These are phyloP conservation scores for Boletus rex-veris DNA, from an alignment of 768 basidiomycete genomes.

Conservation along the genomic window DNA sequence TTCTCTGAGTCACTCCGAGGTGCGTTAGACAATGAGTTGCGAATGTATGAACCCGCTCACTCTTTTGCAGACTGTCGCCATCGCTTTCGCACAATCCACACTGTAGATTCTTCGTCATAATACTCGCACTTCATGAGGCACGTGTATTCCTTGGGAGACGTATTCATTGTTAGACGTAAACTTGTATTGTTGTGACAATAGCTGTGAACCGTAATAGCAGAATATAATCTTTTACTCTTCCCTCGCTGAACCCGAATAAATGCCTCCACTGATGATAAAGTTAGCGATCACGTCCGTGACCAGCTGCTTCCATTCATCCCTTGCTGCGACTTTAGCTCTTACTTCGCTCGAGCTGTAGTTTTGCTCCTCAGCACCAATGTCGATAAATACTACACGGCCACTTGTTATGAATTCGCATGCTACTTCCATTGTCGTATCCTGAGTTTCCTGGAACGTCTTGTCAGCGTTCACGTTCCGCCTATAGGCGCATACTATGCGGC, in stretches of 20 bases:
- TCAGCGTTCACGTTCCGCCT: conserved; percentile 34
- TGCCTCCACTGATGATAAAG: conserved; percentile 46
- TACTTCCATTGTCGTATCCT: conserved; percentile 28
- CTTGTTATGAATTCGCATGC: conserved; percentile 49
- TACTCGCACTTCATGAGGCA: not conserved
- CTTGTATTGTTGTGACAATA: not conserved
- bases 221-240: conserved; percentile 12
- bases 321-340: conserved; percentile 32
- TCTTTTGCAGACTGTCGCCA: conserved; percentile 63
- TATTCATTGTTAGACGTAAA: not conserved
- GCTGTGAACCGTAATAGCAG: conserved; percentile 1
- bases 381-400: conserved; percentile 54
- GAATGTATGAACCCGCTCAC: conserved; percentile 7
- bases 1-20: conserved; percentile 92
- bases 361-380: conserved; percentile 55
- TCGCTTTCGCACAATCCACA: conserved; percentile 82
- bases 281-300: conserved; percentile 45
- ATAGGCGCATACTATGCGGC: conserved; percentile 63
- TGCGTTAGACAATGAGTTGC: conserved; percentile 35
- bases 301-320: conserved; percentile 43
- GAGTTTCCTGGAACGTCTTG: conserved; percentile 26
- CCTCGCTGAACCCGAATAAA: conserved; percentile 37
- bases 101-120: conserved; percentile 10
- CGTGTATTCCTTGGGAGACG: not conserved
- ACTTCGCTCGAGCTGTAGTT: conserved; percentile 70